phyloP scores from a whole-genome alignment of 345 rosid species.

The Pistacia vera region DNA sequence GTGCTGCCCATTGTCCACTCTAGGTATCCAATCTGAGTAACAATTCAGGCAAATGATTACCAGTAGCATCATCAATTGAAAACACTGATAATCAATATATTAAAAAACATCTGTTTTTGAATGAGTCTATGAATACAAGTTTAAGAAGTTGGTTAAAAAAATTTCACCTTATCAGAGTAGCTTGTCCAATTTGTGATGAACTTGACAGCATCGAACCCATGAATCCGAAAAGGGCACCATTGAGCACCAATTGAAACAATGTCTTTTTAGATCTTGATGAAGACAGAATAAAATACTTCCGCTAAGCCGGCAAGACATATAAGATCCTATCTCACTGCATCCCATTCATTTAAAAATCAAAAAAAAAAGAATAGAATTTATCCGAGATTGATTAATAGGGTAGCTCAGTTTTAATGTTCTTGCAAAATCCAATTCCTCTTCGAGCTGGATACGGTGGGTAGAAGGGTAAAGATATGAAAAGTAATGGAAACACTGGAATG shows the following conservation, averaged over 20 bases:
- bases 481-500: constrained; percentile 86
- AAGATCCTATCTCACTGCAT: constrained; percentile 71
- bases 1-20: constrained; percentile 88
- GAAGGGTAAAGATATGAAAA: constrained; percentile 69
- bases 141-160: too few relatives aligned
- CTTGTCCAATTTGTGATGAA: constrained; percentile 91
- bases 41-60: constrained; percentile 64
- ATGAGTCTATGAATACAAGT: too few relatives aligned
- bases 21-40: constrained; percentile 74
- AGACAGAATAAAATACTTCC: constrained; percentile 77
- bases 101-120: too few relatives aligned
- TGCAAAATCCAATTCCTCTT: constrained; percentile 95
- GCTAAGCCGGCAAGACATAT: constrained; percentile 74
- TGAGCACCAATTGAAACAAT: constrained; percentile 90
- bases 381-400: too few relatives aligned
- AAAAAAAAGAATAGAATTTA: not conserved
- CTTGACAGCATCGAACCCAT: constrained; percentile 90
- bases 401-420: constrained; percentile 5
- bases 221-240: constrained; percentile 95
- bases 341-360: not conserved
- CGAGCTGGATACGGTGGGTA: constrained; percentile 67
- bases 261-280: constrained; percentile 20
- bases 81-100: constrained; percentile 46
- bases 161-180: constrained; percentile 75
- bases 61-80: constrained; percentile 58